Conservation (phyloP, 2,329 filamentous ascomycete species). For the Trichoderma brevicompactum region DNA sequence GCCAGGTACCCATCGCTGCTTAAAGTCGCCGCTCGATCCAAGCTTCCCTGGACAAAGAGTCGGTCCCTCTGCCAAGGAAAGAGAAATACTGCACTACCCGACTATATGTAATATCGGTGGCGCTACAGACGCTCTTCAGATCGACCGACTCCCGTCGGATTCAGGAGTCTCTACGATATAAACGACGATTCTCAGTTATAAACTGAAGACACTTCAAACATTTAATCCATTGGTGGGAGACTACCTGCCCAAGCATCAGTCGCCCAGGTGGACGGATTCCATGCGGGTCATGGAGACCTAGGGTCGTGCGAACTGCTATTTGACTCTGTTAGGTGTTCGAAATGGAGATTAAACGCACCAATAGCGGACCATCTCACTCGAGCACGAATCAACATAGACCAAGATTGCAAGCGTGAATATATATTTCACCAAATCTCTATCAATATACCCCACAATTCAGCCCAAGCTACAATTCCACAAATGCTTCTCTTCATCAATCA, state of each 20-base stretch:
- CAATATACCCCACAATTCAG: neutral
- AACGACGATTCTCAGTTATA: neutral
- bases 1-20: conserved; percentile 48
- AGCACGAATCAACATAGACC: neutral
- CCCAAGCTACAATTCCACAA: neutral
- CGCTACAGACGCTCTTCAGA: neutral
- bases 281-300: neutral
- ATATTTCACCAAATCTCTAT: neutral
- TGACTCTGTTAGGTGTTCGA: neutral
- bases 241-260: no score
- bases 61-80: neutral
- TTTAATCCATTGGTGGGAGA: neutral
- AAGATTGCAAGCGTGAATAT: neutral
- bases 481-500: neutral
- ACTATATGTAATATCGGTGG: neutral
- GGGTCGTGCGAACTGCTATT: neutral
- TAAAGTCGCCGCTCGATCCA: conserved; percentile 35
- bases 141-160: neutral
- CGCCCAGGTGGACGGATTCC: neutral
- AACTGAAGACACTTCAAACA: neutral
- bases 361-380: neutral
- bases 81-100: neutral
- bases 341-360: neutral
- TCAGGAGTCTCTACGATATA: neutral
- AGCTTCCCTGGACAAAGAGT: neutral